These are phyloP conservation scores for Ceratobasidium sp. DNA, from an alignment of 1,284 basidiomycete genomes.

Conservation along the genomic window DNA sequence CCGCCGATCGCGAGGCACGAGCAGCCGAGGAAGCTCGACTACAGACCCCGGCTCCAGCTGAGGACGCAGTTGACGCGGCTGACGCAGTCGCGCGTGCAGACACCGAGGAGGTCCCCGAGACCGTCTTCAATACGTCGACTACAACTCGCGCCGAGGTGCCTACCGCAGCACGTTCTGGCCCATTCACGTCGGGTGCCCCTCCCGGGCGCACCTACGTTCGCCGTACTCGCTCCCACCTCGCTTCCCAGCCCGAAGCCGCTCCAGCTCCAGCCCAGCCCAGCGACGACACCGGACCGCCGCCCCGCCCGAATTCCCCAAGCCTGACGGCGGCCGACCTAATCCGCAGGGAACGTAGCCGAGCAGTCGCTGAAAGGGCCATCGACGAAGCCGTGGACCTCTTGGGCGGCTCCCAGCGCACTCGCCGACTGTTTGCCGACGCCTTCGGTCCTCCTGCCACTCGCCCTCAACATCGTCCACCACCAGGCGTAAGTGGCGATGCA, in stretches of 20 bases:
- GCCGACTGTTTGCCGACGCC: too few relatives aligned
- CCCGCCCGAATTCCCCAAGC: slow-evolving; percentile 1
- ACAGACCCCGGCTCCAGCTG: too few relatives aligned
- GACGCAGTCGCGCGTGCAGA: neutral
- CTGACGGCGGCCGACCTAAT: neutral
- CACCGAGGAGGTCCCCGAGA: slow-evolving; percentile 3
- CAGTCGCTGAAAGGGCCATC: too few relatives aligned
- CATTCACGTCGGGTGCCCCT: too few relatives aligned
- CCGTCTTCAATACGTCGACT: neutral
- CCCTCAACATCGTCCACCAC: too few relatives aligned
- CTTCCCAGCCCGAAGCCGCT: neutral
- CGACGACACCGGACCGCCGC: neutral
- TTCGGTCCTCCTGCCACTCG: too few relatives aligned
- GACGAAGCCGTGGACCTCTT: too few relatives aligned
- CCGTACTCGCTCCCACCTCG: neutral
- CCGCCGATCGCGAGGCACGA: neutral
- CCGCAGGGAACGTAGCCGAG: neutral
- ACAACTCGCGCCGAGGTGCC: too few relatives aligned
- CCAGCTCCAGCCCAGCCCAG: neutral
- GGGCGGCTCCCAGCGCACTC: too few relatives aligned
- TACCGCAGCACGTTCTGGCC: too few relatives aligned
- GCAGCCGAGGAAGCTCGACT: too few relatives aligned
- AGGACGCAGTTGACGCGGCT: neutral
- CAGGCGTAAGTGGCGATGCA: too few relatives aligned
- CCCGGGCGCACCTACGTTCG: neutral